These are phyloP conservation scores for Cytospora mali DNA, from an alignment of 2,329 filamentous ascomycete genomes.

Conservation along the genomic window DNA sequence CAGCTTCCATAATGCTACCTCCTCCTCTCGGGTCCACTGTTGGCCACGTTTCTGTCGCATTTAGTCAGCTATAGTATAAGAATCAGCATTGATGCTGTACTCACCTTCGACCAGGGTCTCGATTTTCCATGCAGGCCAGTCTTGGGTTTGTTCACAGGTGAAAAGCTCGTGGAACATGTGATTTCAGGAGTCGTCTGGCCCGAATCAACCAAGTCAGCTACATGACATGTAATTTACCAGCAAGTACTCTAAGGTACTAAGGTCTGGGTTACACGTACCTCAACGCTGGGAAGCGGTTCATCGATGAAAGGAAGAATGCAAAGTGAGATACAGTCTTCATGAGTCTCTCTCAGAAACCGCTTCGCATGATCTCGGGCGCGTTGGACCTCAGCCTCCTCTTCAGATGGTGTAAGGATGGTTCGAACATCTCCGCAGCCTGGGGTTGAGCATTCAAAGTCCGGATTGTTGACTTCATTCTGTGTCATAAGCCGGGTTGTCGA, in stretches of 20 bases:
- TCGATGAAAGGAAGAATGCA: constrained; percentile 27
- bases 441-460: constrained; percentile 26
- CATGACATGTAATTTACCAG: fast-evolving
- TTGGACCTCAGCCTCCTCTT: constrained; percentile 25
- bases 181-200: background rate
- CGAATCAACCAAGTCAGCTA: background rate
- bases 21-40: constrained; percentile 25
- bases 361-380: constrained; percentile 22
- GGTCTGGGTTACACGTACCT: background rate
- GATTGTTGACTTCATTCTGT: constrained; percentile 20
- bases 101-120: constrained; percentile 28
- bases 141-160: constrained; percentile 14
- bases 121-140: constrained; percentile 14
- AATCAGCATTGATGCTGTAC: background rate
- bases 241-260: too few species aligned
- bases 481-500: constrained; percentile 25
- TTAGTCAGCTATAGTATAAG: background rate
- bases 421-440: constrained; percentile 16
- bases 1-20: constrained; percentile 24
- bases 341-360: constrained; percentile 20
- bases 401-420: background rate
- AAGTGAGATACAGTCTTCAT: constrained; percentile 22
- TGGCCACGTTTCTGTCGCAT: constrained; percentile 24
- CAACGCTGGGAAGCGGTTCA: background rate
- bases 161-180: background rate